phyloP scores from a whole-genome alignment of 495 filamentous ascomycete genomes.

The Podospora conica region DNA sequence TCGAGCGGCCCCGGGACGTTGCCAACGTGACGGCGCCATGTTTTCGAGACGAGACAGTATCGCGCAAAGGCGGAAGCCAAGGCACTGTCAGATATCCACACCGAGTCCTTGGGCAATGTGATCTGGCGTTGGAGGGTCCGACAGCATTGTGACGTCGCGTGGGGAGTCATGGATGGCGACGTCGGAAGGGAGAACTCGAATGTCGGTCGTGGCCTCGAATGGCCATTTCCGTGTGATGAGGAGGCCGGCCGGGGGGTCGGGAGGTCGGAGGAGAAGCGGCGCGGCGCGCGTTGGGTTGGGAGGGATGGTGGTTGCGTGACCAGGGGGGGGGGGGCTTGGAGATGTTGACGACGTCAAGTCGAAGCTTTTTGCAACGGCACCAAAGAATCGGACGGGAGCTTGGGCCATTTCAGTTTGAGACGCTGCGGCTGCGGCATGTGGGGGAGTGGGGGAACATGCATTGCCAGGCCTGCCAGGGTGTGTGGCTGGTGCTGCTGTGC shows the following conservation, averaged over 20 bases:
- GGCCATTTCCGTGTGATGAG: conserved; percentile 1
- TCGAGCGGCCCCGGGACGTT: conserved; percentile 46
- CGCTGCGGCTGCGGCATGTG: no score
- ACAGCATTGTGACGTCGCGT: conserved; percentile 35
- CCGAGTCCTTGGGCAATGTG: conserved; percentile 24
- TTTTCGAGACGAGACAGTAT: conserved; percentile 29
- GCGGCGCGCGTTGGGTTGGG: neutral
- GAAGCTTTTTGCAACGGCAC: neutral
- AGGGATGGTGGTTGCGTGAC: neutral
- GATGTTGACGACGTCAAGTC: neutral
- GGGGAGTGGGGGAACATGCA: no score
- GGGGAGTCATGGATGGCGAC: conserved; percentile 29
- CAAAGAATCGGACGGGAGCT: neutral
- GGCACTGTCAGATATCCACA: conserved; percentile 42
- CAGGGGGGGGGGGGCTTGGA: neutral
- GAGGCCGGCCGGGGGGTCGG: neutral
- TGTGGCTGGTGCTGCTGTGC: neutral
- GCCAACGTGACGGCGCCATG: conserved; percentile 23
- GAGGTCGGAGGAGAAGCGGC: neutral
- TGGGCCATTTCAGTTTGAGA: neutral
- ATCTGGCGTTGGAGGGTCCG: conserved; percentile 36
- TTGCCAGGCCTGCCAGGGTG: no score
- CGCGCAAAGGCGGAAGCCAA: conserved; percentile 35
- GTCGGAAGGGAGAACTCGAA: conserved; percentile 1
- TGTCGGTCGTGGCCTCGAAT: conserved; percentile 3